Evolutionary conservation across 177 flowering plant genomes (phyloP).

Genomic region (Vitis hybrid): DNA sequence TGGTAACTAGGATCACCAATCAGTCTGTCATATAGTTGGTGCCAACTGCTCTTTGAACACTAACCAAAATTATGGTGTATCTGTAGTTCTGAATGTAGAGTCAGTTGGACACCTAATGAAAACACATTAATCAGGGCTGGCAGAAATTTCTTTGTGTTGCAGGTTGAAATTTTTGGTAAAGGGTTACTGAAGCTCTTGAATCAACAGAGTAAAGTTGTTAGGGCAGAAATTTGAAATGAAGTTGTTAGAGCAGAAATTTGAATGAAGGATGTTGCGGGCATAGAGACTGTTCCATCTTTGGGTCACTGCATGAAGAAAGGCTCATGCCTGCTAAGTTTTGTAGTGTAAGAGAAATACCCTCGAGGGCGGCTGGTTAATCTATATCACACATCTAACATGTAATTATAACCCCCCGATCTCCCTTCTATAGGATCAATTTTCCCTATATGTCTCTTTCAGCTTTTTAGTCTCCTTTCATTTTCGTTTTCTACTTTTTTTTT

Average conservation of each 20-base stretch:
- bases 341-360: constrained; percentile 24
- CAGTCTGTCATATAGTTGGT: not conserved
- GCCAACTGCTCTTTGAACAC: not conserved
- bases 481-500: no score
- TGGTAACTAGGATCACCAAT: no score
- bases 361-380: constrained; percentile 10
- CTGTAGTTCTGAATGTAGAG: not conserved
- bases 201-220: no score
- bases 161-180: constrained; percentile 26
- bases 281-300: no score
- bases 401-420: constrained; percentile 11
- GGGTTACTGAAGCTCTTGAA: not conserved
- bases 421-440: not conserved
- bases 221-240: no score
- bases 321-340: constrained; percentile 39
- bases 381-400: constrained; percentile 27
- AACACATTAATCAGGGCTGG: not conserved
- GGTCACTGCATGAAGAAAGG: constrained; percentile 9
- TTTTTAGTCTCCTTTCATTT: no score
- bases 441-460: no score
- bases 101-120: not conserved
- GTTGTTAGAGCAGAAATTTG: no score
- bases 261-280: no score
- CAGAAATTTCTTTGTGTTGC: constrained; percentile 18
- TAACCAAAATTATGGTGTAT: not conserved